Conservation (phyloP, 352 stramenopile species). For the Pythium folliculosum region DNA sequence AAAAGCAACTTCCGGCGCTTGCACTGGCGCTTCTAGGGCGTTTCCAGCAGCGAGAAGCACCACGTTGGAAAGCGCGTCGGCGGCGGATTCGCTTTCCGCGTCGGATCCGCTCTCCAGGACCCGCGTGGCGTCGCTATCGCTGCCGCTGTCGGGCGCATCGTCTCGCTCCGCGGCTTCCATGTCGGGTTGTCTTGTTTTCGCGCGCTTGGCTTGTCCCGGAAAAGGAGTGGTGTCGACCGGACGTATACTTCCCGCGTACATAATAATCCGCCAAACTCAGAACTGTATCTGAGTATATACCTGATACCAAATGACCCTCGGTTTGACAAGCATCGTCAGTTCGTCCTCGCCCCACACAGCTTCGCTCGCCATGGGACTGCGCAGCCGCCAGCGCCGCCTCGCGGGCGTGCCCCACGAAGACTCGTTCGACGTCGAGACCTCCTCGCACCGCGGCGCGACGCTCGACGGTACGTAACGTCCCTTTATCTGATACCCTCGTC, state of each 20-base stretch:
- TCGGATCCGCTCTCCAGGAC: conserved; percentile 6
- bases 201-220: neutral
- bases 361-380: conserved; percentile 40
- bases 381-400: conserved; percentile 48
- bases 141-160: conserved; percentile 5
- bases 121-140: conserved; percentile 22
- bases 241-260: conserved; percentile 9
- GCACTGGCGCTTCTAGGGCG: neutral
- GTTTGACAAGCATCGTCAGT: neutral
- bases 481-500: neutral
- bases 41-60: neutral
- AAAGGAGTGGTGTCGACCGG: neutral
- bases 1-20: conserved; percentile 5
- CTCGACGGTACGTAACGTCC: conserved; percentile 29
- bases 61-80: conserved; percentile 1
- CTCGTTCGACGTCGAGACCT: conserved; percentile 46
- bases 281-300: neutral
- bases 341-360: too few relatives aligned
- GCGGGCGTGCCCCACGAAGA: conserved; percentile 37
- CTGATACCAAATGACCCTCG: conserved; percentile 3
- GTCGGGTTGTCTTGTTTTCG: neutral
- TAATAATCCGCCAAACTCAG: conserved; percentile 3
- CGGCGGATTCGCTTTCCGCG: neutral
- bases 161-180: conserved; percentile 13
- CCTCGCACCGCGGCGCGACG: conserved; percentile 34